A percentile compares a stretch with the other conserved stretches of the same genome.
Evolutionary conservation across 2,329 filamentous ascomycete genomes (phyloP).

Genomic region (Ophiostoma ips): DNA sequence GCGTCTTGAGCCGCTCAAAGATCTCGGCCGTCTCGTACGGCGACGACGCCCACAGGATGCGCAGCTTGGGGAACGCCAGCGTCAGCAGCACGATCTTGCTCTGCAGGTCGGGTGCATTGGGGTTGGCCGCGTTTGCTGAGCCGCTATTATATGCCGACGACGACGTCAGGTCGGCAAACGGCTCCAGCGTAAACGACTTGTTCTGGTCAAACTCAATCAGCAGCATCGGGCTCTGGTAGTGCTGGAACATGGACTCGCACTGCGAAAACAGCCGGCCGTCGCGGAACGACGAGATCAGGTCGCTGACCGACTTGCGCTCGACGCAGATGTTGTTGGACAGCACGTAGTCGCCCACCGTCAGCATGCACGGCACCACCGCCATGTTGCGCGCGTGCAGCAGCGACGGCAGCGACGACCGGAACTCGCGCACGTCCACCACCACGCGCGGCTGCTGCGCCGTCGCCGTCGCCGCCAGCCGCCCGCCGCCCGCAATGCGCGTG

Average conservation of each 20-base stretch:
- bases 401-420: slow-evolving; percentile 82
- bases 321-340: slow-evolving; percentile 83
- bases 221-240: slow-evolving; percentile 82
- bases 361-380: slow-evolving; percentile 81
- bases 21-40: slow-evolving; percentile 97
- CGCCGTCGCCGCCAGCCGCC: slow-evolving; percentile 69
- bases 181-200: slow-evolving; percentile 90
- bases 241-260: slow-evolving; percentile 82
- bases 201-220: slow-evolving; percentile 97
- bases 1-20: slow-evolving; percentile 83
- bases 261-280: slow-evolving; percentile 88
- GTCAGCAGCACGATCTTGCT: slow-evolving; percentile 85
- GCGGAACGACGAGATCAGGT: slow-evolving; percentile 81
- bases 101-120: slow-evolving; percentile 65
- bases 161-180: slow-evolving; percentile 49
- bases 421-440: slow-evolving; percentile 91
- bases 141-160: not conserved
- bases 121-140: slow-evolving; percentile 27
- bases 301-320: slow-evolving; percentile 84
- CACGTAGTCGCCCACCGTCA: slow-evolving; percentile 94
- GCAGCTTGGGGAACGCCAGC: slow-evolving; percentile 75
- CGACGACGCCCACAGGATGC: slow-evolving; percentile 85
- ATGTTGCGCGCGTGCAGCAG: slow-evolving; percentile 81
- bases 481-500: slow-evolving; percentile 89
- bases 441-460: slow-evolving; percentile 81